phyloP scores from a whole-genome alignment of 805 yeast genomes.

The Metschnikowia cubensis region DNA sequence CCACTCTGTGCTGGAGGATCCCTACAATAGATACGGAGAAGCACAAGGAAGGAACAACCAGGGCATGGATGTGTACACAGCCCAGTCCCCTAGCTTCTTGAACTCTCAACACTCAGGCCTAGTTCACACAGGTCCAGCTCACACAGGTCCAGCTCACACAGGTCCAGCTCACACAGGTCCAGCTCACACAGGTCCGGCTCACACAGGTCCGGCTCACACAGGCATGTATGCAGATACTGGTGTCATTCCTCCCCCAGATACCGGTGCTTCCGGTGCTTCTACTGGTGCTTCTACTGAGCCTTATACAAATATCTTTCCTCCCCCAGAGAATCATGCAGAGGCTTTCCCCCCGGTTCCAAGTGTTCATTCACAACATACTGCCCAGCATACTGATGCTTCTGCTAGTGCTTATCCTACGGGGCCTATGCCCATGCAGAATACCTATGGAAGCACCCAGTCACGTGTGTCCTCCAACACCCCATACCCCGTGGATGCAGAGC shows the following conservation, averaged over 20 bases:
- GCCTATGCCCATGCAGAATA: background rate
- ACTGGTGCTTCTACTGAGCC: no score
- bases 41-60: background rate
- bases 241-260: no score
- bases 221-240: background rate
- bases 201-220: no score
- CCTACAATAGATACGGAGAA: background rate
- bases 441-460: background rate
- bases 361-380: no score
- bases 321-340: no score
- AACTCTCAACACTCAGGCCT: background rate
- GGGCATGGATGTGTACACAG: no score
- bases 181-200: background rate
- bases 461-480: background rate
- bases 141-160: background rate
- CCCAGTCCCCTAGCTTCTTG: background rate
- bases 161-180: background rate
- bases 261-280: no score
- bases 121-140: background rate
- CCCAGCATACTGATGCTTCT: no score
- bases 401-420: no score
- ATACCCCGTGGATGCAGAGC: slow-evolving; percentile 1
- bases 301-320: no score
- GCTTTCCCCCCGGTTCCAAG: no score
- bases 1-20: slow-evolving; percentile 17